Conservation (phyloP, 805 yeast genomes). For the Candida maltosa region DNA sequence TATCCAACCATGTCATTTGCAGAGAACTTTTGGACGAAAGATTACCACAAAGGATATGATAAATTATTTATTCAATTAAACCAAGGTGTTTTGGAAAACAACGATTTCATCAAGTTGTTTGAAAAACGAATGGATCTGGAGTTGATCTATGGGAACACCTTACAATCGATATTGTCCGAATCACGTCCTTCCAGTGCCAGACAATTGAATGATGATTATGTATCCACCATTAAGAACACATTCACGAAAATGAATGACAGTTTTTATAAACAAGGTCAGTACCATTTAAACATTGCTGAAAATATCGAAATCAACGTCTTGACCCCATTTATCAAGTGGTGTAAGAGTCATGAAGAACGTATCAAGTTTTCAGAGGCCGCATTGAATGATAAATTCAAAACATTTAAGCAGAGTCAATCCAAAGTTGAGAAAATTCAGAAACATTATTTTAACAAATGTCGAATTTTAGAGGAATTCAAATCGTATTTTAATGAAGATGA, state of each 20-base stretch:
- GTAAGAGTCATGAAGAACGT: slow-evolving; percentile 66
- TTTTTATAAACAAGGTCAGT: slow-evolving; percentile 55
- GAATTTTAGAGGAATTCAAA: slow-evolving; percentile 66
- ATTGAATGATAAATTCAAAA: slow-evolving; percentile 48
- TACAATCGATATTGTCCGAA: slow-evolving; percentile 39
- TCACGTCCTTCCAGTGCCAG: slow-evolving; percentile 41
- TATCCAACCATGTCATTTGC: slow-evolving; percentile 51
- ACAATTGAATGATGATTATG: slow-evolving; percentile 49
- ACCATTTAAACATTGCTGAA: slow-evolving; percentile 59
- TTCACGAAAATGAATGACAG: slow-evolving; percentile 54
- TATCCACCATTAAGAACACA: slow-evolving; percentile 62
- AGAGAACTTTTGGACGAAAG: slow-evolving; percentile 75
- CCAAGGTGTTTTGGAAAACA: slow-evolving; percentile 68
- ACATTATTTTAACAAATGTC: slow-evolving; percentile 73
- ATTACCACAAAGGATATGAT: slow-evolving; percentile 53
- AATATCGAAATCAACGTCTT: slow-evolving; percentile 59
- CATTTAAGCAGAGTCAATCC: slow-evolving; percentile 45
- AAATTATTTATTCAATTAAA: slow-evolving; percentile 50
- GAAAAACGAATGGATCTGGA: slow-evolving; percentile 73
- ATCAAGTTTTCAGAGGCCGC: slow-evolving; percentile 58
- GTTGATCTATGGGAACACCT: slow-evolving; percentile 55
- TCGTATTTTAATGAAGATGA: slow-evolving; percentile 46
- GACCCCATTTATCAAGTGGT: slow-evolving; percentile 73
- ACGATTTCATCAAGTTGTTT: slow-evolving; percentile 63
- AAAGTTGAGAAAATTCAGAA: slow-evolving; percentile 58